A percentile compares a stretch with the other conserved stretches of the same genome.
Conservation (phyloP, 345 rosid genomes). For the Physaria fendleri region DNA sequence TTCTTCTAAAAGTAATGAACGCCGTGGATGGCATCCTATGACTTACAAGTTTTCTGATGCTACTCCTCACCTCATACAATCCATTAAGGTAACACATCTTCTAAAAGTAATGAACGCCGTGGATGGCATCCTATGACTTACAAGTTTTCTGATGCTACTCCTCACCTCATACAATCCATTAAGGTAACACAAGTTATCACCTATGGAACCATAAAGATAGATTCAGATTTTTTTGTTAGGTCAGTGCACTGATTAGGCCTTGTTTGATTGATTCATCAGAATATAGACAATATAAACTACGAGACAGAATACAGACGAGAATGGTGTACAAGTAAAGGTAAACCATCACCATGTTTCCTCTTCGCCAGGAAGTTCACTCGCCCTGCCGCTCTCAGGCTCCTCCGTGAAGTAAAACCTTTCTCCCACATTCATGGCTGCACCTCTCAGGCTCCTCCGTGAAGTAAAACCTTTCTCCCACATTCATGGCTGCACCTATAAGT, state of each 20-base stretch:
- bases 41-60: constrained; percentile 83
- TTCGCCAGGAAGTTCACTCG: constrained; percentile 95
- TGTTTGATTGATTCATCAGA: constrained; percentile 51
- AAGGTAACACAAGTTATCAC: constrained; percentile 43
- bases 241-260: no score
- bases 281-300: constrained; percentile 68
- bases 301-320: constrained; percentile 85
- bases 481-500: constrained; percentile 74
- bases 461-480: constrained; percentile 32
- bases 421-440: constrained; percentile 40
- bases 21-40: constrained; percentile 92
- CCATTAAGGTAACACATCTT: constrained; percentile 86
- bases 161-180: constrained; percentile 56
- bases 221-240: background rate
- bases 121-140: constrained; percentile 95
- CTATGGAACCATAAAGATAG: background rate
- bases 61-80: constrained; percentile 53
- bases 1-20: constrained; percentile 63
- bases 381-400: constrained; percentile 81
- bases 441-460: constrained; percentile 64
- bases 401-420: constrained; percentile 45
- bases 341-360: constrained; percentile 76
- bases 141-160: constrained; percentile 78
- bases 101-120: constrained; percentile 68
- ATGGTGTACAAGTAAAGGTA: constrained; percentile 90